Base-by-base conservation (phyloP, 2,329 filamentous ascomycete species). In the Akanthomyces muscarius region DNA sequence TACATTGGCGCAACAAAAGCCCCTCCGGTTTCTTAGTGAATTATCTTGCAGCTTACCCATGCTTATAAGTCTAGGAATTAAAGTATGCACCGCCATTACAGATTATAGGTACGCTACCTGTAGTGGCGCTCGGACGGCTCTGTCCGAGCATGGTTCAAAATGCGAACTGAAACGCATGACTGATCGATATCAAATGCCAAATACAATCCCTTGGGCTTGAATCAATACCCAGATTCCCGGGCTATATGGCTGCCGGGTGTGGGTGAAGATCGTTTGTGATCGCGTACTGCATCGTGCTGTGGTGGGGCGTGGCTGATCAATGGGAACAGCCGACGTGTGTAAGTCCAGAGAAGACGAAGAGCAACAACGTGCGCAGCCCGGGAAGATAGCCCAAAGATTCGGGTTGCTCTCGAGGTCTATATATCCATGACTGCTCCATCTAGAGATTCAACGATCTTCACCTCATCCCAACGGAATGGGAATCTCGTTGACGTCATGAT, bases 401-500 rank as follows among this genome's bases (percentile, higher is more conserved):
- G 14, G 18, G 4, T 30, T 30, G 28, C 28, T 48, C 25, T 18
- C 16, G 23, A 28, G 6, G 2, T 21, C 3, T 48, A 25, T 4
- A 28, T 21, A 28, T 48, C 14, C 25, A 23, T 18, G 5, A 25
- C 45, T 16, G 23, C 45, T 25, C 13, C 13, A 41, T 41, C 6
- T 21, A 23, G 5, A 8, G 6, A 48, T 25, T 48, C 30, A 21
- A 13, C 7, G 21, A 21, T 14, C 33, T 25, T 28, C 7, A 4
- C 6, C 36, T 48, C 33, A 4, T 41, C 11, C 11, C 45, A n/a
- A 11, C 21, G 4, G 23, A 23, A 10, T 25, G 23, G 8, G 36
- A 11, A 16, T 25, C 41, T 57, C 25, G 38, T 53, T 61, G 58
- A 61, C 58, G 58, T 61, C 48, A 61, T 53, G 25, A 53, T 53